A percentile compares a stretch with the other conserved stretches of the same genome.
phyloP scores from a whole-genome alignment of 148 eudicot genomes.

The Polygonum maritimum region DNA sequence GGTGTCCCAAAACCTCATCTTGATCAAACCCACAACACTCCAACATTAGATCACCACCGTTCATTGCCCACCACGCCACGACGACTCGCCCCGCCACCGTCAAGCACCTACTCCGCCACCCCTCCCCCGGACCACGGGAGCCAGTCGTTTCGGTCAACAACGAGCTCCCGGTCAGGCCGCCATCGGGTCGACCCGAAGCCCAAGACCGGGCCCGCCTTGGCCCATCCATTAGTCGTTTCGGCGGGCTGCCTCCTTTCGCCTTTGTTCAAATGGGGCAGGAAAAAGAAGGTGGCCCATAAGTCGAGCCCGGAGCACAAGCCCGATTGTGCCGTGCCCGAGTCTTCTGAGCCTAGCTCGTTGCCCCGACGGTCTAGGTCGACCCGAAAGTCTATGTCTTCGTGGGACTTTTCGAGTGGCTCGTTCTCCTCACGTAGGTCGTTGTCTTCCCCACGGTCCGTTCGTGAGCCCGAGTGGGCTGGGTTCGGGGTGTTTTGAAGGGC shows the following conservation, averaged over 20 bases:
- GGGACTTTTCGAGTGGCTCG: neutral
- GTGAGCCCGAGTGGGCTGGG: slow-evolving; percentile 4
- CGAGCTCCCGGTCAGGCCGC: neutral
- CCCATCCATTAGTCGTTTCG: slow-evolving; percentile 7
- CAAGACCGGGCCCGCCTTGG: slow-evolving; percentile 2
- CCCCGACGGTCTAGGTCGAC: neutral
- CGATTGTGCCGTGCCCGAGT: neutral
- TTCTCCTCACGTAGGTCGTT: neutral
- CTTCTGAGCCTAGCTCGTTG: neutral
- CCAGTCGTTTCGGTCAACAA: slow-evolving; percentile 11
- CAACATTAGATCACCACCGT: neutral
- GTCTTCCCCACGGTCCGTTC: neutral
- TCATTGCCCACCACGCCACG: slow-evolving; percentile 17
- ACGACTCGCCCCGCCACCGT: slow-evolving; percentile 12
- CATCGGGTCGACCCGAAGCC: neutral
- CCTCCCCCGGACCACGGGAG: slow-evolving; percentile 12
- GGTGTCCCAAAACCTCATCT: slow-evolving; percentile 12
- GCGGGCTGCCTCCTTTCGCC: slow-evolving; percentile 12
- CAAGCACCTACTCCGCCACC: slow-evolving; percentile 5
- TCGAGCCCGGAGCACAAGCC: slow-evolving; percentile 13
- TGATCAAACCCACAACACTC: neutral
- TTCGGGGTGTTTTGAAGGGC: neutral
- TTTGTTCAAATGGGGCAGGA: slow-evolving; percentile 12
- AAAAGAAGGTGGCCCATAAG: slow-evolving; percentile 12
- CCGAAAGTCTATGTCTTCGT: neutral